Evolutionary conservation across 2,329 filamentous ascomycete species (phyloP), one percentile per base, ranked within the genome.

Genomic region (Aureobasidium sp.): DNA sequence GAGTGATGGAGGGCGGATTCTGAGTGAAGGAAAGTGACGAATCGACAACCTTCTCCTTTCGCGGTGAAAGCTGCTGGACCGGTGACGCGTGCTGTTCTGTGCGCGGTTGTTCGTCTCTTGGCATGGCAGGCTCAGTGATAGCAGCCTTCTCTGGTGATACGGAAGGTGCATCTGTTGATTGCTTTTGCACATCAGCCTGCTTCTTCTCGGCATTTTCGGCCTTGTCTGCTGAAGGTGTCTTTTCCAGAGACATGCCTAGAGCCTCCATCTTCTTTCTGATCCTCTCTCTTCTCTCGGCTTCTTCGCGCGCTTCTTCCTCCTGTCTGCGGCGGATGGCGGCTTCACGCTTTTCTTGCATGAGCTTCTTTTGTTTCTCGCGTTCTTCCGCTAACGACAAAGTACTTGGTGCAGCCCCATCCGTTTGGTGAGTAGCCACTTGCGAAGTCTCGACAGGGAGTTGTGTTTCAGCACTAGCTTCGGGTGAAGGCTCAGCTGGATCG

Each of bases 271-370:
- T 89, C 64, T 84, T 77, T 42, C 82, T 79, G 56, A 90, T 82
- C 21, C 86, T 79, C 63, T 88, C 85, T 61, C 80, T 78, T 55
- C 77, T 79, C 16, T 80, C 86, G n/a, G 81, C 84, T 63, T 88
- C 85, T 62, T 87, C 84, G n/a, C 75, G 78, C 17, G 79, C 83
- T 61, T 85, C 83, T 65, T 89, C 79, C 55, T 86, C 84, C 56
- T 81, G 57, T 48, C 55, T 71, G 54, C 84, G 77, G 63, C 85
- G 83, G 62, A 84, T 82, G 17, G 85, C 85, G 49, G 81, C 81
- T 61, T 90, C 85, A 6, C 83, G 76, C 34, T 80, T 80, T 61
- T 88, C 83, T 32, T 78, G 78, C 85, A 90, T 90, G 19, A 88
- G 48, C 32, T 52, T 52, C 55, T 58, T 58, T 22, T 58, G 56